Evolutionary conservation across 495 filamentous ascomycete species (phyloP).

Genomic region (Xylaria cubensis): DNA sequence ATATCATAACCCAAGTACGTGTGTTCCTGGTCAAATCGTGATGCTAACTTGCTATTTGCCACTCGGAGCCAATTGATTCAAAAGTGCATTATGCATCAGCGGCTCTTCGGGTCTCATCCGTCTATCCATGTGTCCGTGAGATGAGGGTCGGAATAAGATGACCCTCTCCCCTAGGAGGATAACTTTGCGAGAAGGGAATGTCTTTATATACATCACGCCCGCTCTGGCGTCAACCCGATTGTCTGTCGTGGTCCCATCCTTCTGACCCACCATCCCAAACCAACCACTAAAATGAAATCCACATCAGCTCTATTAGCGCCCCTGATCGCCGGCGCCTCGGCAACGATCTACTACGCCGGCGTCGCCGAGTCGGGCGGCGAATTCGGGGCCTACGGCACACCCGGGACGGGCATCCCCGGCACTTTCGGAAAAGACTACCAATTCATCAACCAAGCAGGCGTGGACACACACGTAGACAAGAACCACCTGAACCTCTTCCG

Average conservation of each 20-base stretch:
- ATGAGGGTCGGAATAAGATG: background rate
- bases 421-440: slow-evolving; percentile 58
- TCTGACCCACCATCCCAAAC: background rate
- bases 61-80: background rate
- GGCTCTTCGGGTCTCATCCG: background rate
- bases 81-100: background rate
- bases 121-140: background rate
- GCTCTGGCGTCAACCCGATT: background rate
- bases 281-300: slow-evolving; percentile 39
- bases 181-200: background rate
- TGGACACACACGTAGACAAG: slow-evolving; percentile 56
- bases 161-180: background rate
- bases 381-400: slow-evolving; percentile 56
- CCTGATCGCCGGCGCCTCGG: slow-evolving; percentile 43
- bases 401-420: slow-evolving; percentile 57
- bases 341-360: slow-evolving; percentile 61
- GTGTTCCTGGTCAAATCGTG: background rate
- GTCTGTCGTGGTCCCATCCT: background rate
- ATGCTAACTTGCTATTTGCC: background rate
- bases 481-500: slow-evolving; percentile 59
- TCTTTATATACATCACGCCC: slow-evolving; percentile 26
- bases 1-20: background rate
- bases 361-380: slow-evolving; percentile 61
- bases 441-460: slow-evolving; percentile 54
- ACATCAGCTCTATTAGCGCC: slow-evolving; percentile 38